Conservation (phyloP, 129 eudicot genomes). For the Arctium minus region DNA sequence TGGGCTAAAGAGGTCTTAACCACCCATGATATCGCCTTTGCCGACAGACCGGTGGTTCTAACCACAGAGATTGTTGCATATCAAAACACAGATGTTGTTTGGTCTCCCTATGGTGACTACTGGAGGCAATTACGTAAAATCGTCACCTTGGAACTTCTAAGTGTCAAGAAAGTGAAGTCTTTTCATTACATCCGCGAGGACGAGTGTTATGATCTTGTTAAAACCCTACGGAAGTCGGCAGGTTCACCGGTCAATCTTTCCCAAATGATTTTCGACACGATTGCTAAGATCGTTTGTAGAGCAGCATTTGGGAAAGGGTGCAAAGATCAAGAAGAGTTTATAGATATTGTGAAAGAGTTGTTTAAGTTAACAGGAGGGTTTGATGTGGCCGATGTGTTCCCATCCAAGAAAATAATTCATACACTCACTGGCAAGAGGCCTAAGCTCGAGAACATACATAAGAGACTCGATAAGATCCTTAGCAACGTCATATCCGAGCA, state of each 20-base stretch:
- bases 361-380: conserved; percentile 7
- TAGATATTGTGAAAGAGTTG: not conserved
- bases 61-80: not conserved
- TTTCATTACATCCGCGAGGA: conserved; percentile 7
- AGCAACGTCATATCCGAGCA: not conserved
- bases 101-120: conserved; percentile 24
- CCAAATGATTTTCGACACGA: not conserved
- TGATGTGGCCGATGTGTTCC: conserved; percentile 17
- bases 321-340: conserved; percentile 13
- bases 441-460: conserved; percentile 6
- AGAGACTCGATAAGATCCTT: conserved; percentile 7
- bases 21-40: conserved; percentile 17
- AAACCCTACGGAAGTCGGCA: not conserved
- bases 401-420: not conserved
- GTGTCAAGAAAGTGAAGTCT: conserved; percentile 11
- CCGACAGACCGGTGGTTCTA: conserved; percentile 8
- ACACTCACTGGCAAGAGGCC: conserved; percentile 14
- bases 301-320: not conserved
- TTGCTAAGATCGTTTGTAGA: conserved; percentile 3
- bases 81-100: not conserved
- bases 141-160: not conserved
- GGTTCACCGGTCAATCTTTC: conserved; percentile 11
- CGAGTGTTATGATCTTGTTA: conserved; percentile 1
- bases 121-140: conserved; percentile 24
- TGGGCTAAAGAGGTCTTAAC: conserved; percentile 28